Base-by-base conservation (phyloP, 768 basidiomycete species). In the Glaciozyma antarctica region DNA sequence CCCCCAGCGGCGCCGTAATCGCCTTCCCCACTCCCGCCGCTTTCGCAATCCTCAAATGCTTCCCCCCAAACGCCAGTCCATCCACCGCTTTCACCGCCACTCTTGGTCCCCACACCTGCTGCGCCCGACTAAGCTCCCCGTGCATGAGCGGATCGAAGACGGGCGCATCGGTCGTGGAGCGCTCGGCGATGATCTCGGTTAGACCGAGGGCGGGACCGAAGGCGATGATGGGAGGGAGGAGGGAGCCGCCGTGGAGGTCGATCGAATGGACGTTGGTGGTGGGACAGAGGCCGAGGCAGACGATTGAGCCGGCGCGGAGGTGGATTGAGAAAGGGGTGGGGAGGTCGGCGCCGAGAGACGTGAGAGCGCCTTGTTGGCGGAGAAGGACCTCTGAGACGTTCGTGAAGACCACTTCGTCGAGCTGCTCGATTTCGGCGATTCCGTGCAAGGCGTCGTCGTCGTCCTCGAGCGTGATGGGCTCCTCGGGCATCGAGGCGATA, bases 371-470 rank as follows among this genome's bases (percentile, higher is more conserved):
- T 1, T 19, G 58, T 5, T 34, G 24, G 22, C 38, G 38, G 12
- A 68, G 47, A n/a, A 67, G n/a, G 21, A 67, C 45, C 51, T 63
- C 64, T 22, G 38, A 17, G 5, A 72, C 68, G 44, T 62, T 61
- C 28, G 32, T 56, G 47, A 72, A 72, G 47, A 60, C 51, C 45
- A 72, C 68, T 16, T 15, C 2, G 5, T 64, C 62, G 19, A 60
- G 43, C 22, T 51, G 34, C 17, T 56, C 43, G 4, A 30, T 56
- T n/a, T 34, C 21, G 21, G 12, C 48, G 43, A 24, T 49, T 30
- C 19, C 52, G 61, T 56, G 34, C 28, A 69, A 24, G 53, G 17
- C 44, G 60, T 62, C 63, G 21, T 72, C 68, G 32, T 83, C 80
- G 41, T 77, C 76, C 5, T 84, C 45, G 45, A 49, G 49, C 51